Evolutionary conservation across 805 yeast genomes (phyloP).

Genomic region (Limtongozyma cylindracea): DNA sequence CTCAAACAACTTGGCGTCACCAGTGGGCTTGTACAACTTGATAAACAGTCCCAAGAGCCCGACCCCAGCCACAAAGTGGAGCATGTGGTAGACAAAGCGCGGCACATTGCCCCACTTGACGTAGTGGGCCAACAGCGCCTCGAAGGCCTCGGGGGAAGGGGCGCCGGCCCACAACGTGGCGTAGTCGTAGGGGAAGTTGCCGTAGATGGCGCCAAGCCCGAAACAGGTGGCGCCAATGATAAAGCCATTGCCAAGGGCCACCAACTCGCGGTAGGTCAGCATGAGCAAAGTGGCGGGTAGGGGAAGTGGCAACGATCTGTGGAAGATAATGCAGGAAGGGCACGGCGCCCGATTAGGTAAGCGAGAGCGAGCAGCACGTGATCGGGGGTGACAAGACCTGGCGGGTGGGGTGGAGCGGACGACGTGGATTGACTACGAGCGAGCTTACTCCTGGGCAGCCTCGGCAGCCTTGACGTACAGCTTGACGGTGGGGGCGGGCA

Average conservation of each 20-base stretch:
- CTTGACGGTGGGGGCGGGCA: slow-evolving; percentile 63
- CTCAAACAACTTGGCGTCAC: slow-evolving; percentile 69
- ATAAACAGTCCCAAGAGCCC: slow-evolving; percentile 54
- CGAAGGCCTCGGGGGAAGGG: slow-evolving; percentile 27
- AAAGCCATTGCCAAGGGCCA: slow-evolving; percentile 17
- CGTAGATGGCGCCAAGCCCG: slow-evolving; percentile 52
- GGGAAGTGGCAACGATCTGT: no score
- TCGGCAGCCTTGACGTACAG: no score
- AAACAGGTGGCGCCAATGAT: slow-evolving; percentile 39
- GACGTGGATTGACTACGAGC: no score
- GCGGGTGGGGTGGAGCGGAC: no score
- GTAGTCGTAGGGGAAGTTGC: slow-evolving; percentile 67
- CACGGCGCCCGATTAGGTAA: no score
- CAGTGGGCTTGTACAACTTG: slow-evolving; percentile 71
- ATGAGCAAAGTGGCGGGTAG: no score
- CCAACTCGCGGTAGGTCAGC: slow-evolving; percentile 15
- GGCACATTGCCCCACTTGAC: slow-evolving; percentile 49
- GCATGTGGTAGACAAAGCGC: slow-evolving; percentile 22
- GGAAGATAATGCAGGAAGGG: no score
- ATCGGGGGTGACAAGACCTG: no score
- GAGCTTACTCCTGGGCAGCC: no score
- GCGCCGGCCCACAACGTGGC: slow-evolving; percentile 40
- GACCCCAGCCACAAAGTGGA: slow-evolving; percentile 32
- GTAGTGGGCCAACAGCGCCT: slow-evolving; percentile 47
- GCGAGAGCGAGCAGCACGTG: no score